These are phyloP conservation scores for Aspergillus glaucus DNA, from an alignment of 2,329 filamentous ascomycete genomes.

Conservation along the genomic window DNA sequence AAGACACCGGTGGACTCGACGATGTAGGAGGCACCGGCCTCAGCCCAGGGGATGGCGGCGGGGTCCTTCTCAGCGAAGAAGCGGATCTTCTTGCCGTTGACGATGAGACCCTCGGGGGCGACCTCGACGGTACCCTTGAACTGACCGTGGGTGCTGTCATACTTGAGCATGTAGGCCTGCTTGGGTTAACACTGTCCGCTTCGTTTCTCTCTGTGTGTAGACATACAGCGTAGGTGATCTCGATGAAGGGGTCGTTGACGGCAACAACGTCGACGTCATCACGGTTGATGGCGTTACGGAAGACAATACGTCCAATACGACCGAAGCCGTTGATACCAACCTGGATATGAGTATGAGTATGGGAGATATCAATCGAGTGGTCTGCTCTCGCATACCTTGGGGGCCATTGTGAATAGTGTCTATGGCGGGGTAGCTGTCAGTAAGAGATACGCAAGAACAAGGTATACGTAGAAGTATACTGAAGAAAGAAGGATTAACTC, in stretches of 20 bases:
- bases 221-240: constrained; percentile 93
- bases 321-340: constrained; percentile 99
- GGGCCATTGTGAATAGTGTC: constrained; percentile 27
- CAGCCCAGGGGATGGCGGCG: constrained; percentile 78
- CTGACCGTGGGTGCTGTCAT: constrained; percentile 91
- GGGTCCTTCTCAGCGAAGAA: constrained; percentile 95
- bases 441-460: constrained; percentile 2
- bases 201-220: no score
- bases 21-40: constrained; percentile 85
- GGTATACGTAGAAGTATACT: not conserved
- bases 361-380: not conserved
- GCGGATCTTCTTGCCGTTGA: constrained; percentile 92
- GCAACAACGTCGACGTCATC: constrained; percentile 85
- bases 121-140: constrained; percentile 89
- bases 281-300: constrained; percentile 95
- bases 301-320: constrained; percentile 97
- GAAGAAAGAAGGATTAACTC: constrained; percentile 1
- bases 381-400: constrained; percentile 13
- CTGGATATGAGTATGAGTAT: constrained; percentile 19
- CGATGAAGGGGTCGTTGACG: constrained; percentile 99
- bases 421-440: constrained; percentile 26
- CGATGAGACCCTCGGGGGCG: constrained; percentile 64
- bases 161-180: constrained; percentile 99
- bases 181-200: not conserved
- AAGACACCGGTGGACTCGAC: constrained; percentile 98